Evolutionary conservation across 83 land plant genomes (phyloP).

Genomic region (Isoetes engelmannii): DNA sequence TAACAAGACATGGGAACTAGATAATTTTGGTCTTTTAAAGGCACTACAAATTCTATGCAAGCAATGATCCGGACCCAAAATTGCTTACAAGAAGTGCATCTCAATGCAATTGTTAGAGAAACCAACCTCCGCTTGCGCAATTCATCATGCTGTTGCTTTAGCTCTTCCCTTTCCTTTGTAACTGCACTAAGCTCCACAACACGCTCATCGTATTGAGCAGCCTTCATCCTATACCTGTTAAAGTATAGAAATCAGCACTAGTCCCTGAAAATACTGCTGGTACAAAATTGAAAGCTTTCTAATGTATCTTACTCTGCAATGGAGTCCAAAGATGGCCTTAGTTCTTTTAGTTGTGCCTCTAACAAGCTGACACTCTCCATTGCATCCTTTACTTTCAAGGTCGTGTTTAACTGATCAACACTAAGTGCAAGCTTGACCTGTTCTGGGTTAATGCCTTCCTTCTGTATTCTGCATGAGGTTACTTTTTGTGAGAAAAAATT

Average conservation of each 20-base stretch:
- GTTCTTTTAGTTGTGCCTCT: conserved; percentile 85
- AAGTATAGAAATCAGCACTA: background rate
- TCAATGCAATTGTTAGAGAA: background rate
- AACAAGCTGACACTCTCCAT: conserved; percentile 63
- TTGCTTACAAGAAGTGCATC: background rate
- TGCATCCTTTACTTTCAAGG: conserved; percentile 46
- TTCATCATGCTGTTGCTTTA: conserved; percentile 75
- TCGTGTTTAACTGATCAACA: conserved; percentile 34
- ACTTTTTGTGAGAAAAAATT: background rate
- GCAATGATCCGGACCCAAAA: too few species aligned
- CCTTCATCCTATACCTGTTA: conserved; percentile 70
- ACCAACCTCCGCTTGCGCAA: conserved; percentile 63
- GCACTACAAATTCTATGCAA: too few species aligned
- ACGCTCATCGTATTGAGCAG: conserved; percentile 56
- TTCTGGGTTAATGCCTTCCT: conserved; percentile 69
- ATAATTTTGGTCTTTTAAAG: too few species aligned
- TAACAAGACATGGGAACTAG: too few species aligned
- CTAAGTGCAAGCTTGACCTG: conserved; percentile 49
- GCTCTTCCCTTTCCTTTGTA: conserved; percentile 71
- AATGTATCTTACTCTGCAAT: conserved; percentile 72
- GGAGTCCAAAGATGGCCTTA: conserved; percentile 84
- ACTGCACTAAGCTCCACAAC: conserved; percentile 69
- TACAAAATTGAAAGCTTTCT: background rate
- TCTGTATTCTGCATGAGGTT: conserved; percentile 53
- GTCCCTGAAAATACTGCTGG: background rate